Evolutionary conservation across 352 stramenopile genomes (phyloP).

Genomic region (Phytophthora cajani): DNA sequence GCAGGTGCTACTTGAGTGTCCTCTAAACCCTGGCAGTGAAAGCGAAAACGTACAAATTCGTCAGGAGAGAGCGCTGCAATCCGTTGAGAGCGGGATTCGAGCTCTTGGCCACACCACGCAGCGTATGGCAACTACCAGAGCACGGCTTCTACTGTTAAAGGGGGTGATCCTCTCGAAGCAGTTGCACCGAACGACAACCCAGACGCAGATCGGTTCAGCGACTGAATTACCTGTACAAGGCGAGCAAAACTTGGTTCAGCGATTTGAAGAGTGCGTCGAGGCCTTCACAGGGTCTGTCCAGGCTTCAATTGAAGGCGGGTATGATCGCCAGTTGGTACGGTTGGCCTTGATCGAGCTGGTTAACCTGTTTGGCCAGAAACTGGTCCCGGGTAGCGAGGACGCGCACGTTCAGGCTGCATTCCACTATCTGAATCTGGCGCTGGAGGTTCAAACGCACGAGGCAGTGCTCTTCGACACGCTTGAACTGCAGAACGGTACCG

Average conservation of each 20-base stretch:
- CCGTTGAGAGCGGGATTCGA: constrained; percentile 49
- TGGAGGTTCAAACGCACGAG: constrained; percentile 52
- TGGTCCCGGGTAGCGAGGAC: constrained; percentile 49
- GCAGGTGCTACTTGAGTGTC: constrained; percentile 55
- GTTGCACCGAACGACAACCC: constrained; percentile 6
- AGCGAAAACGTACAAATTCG: constrained; percentile 28
- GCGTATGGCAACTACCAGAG: constrained; percentile 47
- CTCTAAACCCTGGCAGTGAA: constrained; percentile 26
- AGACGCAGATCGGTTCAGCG: neutral
- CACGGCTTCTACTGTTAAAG: constrained; percentile 61
- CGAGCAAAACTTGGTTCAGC: constrained; percentile 9
- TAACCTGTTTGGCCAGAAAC: constrained; percentile 59
- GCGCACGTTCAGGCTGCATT: constrained; percentile 73
- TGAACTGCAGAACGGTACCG: constrained; percentile 58
- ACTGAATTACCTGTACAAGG: neutral
- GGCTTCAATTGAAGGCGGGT: constrained; percentile 54
- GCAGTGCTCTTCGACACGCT: constrained; percentile 62
- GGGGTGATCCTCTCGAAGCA: constrained; percentile 60
- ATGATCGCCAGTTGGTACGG: constrained; percentile 64
- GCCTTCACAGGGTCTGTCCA: constrained; percentile 39
- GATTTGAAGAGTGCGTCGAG: constrained; percentile 31
- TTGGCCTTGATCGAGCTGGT: constrained; percentile 69
- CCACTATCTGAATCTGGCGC: constrained; percentile 68
- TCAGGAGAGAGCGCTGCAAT: constrained; percentile 30
- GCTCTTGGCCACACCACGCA: constrained; percentile 51